Base-by-base conservation (phyloP, 163 green algal species). In the Scenedesmus sp. region DNA sequence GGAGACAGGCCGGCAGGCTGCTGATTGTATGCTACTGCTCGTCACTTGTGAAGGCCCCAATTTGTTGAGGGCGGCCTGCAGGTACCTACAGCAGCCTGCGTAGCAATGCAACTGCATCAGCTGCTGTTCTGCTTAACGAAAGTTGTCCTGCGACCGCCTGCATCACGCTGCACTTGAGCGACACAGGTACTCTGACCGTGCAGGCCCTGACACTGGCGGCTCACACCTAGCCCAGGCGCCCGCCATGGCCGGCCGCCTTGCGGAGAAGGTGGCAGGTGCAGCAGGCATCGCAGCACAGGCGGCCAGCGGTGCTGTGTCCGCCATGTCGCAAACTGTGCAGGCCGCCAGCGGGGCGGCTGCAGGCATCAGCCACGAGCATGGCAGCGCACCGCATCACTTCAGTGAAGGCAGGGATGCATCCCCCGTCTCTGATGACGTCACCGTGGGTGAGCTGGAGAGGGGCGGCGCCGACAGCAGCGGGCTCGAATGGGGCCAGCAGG, bases 241-340 rank as follows among this genome's bases (percentile, higher is more conserved):
- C 30, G 37, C 61, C 61, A 59, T 37, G 76, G 59, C 73, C 37
- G 53, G 68, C 26, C 68, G 85, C 18, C 51, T 90, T 3, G 85
- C 68, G 18, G 68, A 90, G 37, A 90, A 90, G 85, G 85, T 83
- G 18, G 72, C 72, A 49, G 72, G 16, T 51, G 72, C 72, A 30
- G 35, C 37, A 30, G 35, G 72, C 72, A 81, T 44, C 49, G 72
- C 72, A 33, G 72, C 72, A 51, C 43, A 40, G 68, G 85, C 85
- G 0, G 85, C 85, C 35, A 37, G 30, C 5, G 85, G 85, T 22
- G 85, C 85, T 53, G 85, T 51, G 2, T 84, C 68, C 22, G 85
- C 49, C 15, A 70, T 90, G 68, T 51, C 44, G 15, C n/a, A 83
- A 15, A 33, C 85, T 30, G 85, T 90, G 22, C 72, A 84, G 46